Evolutionary conservation across 2,329 filamentous ascomycete genomes (phyloP), one percentile per base, ranked within the genome.

Genomic region (Fragosphaeria purpurea): DNA sequence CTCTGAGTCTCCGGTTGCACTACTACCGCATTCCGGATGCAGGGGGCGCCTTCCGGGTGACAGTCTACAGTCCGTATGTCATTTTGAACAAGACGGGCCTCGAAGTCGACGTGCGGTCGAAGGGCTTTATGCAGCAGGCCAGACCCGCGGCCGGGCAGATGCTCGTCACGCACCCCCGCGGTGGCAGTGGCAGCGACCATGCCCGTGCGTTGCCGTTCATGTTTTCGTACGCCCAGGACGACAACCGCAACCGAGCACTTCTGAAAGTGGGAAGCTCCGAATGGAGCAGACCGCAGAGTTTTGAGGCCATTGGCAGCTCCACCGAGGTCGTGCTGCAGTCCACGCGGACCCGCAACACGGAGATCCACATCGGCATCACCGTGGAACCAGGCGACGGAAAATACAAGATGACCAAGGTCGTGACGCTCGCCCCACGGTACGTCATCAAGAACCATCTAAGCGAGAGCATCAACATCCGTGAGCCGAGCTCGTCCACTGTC

Each of bases 211-310:
- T 86, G 38, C 93, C 94, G 0, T 87, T 95, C 63, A 96, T 98
- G 89, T 98, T 97, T 67, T 95, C 93, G 0, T 98, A 86, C 64
- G 80, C 82, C 2, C 88, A 78, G 22, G 86, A 95, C 57, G 93
- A 98, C 61, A 86, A 87, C 59, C 88, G 88, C 59, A 98, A 98
- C 65, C 82, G 93, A 57, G 89, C 88, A 6, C 71, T 95, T 43
- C 72, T 98, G 53, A 94, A 88, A 68, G 80, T 96, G 41, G 88
- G 86, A 5, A 86, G 94, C 50, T 96, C 93, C 1, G 80, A 83
- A 53, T 98, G 93, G 94, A 97, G 93, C 69, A 95, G 93, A 63
- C 88, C 91, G 1, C 91, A 97, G 64, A 96, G 88, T 75, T 95
- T 98, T 60, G 94, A 98, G 62, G 93, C 93, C 22, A 93, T 98